Evolutionary conservation across 805 yeast species (phyloP).

Genomic region (Sungouiozyma ichnusensis): DNA sequence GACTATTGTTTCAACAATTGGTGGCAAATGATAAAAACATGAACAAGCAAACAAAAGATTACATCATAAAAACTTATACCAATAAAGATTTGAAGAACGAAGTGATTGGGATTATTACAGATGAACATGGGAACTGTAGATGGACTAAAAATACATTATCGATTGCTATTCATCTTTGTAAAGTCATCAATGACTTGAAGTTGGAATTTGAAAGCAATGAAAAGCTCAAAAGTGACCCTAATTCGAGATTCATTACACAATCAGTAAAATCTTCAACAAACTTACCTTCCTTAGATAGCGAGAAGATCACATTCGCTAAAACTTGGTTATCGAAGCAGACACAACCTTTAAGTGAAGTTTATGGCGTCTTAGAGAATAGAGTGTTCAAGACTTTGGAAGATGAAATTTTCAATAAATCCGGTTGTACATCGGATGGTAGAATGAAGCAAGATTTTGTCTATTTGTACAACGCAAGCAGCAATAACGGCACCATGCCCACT

Average conservation of each 20-base stretch:
- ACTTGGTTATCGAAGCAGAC: conserved; percentile 80
- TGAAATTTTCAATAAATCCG: conserved; percentile 27
- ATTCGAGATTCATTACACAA: conserved; percentile 2
- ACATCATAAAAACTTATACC: conserved; percentile 30
- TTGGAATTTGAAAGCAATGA: conserved; percentile 12
- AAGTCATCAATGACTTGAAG: conserved; percentile 23
- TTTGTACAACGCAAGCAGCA: conserved; percentile 14
- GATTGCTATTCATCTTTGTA: conserved; percentile 46
- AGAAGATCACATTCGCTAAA: conserved; percentile 43
- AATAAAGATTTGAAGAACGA: conserved; percentile 51
- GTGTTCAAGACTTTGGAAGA: conserved; percentile 41
- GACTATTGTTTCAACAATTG: conserved; percentile 62
- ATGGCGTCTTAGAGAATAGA: conserved; percentile 62
- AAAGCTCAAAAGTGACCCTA: conserved; percentile 1
- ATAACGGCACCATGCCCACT: conserved; percentile 5
- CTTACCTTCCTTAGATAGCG: conserved; percentile 18
- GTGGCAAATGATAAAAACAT: conserved; percentile 29
- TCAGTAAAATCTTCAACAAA: neutral
- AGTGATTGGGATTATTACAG: conserved; percentile 68
- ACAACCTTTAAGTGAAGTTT: conserved; percentile 71
- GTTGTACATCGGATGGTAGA: conserved; percentile 31
- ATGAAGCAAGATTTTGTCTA: conserved; percentile 27
- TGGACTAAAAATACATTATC: conserved; percentile 79
- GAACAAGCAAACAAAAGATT: conserved; percentile 26
- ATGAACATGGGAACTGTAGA: conserved; percentile 76